phyloP scores from a whole-genome alignment of 1,284 basidiomycete species.

The Papiliotrema flavescens region DNA sequence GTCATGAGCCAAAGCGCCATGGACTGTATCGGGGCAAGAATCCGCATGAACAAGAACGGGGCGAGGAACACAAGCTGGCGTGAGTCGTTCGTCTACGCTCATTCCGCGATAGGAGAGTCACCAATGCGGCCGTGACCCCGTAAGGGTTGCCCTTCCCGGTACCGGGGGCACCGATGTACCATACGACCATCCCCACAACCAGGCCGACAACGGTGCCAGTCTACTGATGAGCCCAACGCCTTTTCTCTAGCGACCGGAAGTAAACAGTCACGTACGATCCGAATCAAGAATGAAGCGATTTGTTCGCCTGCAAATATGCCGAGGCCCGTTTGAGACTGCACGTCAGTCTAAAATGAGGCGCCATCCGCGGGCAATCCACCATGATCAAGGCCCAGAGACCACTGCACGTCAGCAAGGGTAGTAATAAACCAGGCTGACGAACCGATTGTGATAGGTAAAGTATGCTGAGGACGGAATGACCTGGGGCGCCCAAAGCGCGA shows the following conservation, averaged over 20 bases:
- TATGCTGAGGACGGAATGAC: conserved; percentile 49
- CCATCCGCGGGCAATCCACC: conserved; percentile 21
- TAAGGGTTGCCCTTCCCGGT: conserved; percentile 58
- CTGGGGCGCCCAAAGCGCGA: conserved; percentile 59
- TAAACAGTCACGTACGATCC: conserved; percentile 41
- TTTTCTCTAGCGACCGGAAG: neutral
- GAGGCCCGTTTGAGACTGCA: conserved; percentile 57
- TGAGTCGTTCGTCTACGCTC: neutral
- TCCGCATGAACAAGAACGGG: conserved; percentile 57
- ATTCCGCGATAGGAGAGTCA: conserved; percentile 29
- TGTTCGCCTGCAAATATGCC: conserved; percentile 63
- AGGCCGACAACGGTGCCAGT: conserved; percentile 53
- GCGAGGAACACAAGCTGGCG: conserved; percentile 52
- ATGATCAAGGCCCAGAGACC: conserved; percentile 63
- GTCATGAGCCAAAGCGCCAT: conserved; percentile 46
- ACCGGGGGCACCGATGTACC: conserved; percentile 56
- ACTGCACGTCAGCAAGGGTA: conserved; percentile 21
- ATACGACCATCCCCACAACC: conserved; percentile 56
- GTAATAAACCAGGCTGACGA: neutral
- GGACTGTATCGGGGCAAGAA: conserved; percentile 53
- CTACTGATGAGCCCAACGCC: conserved; percentile 8
- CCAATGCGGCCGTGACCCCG: conserved; percentile 57
- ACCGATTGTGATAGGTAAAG: conserved; percentile 46
- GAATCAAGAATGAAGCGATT: conserved; percentile 55
- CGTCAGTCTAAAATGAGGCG: neutral